Evolutionary conservation across 768 basidiomycete genomes (phyloP), one percentile per base, ranked within the genome.

Genomic region (Naganishia onofrii): DNA sequence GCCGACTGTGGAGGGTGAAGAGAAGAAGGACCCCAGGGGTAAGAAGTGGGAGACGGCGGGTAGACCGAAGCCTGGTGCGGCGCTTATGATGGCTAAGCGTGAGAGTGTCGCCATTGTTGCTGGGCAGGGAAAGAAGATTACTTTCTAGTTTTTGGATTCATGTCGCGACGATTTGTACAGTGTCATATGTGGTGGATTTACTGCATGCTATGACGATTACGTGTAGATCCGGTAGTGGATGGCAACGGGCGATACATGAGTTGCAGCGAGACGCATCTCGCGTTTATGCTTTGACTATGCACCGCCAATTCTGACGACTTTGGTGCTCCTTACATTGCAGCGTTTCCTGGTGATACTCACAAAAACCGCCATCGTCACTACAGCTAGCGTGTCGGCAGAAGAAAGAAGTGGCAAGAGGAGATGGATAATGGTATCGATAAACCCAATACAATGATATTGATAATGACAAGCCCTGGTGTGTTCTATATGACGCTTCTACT

Each of bases 71-170:
- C 82, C 83, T 5, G 83, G 83, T 58, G 82, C 83, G 26, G 83
- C 83, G 15, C 72, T 84, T 21, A 83, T 82, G 10, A 80, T 77
- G 75, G 83, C 83, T 26, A 82, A 83, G 75, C 68, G 83, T 34
- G 82, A 81, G 71, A 81, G 80, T 51, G 79, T 81, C 34, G 82
- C 77, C 10, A 84, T 84, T 57, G 82, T 83, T 0, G 75, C 78
- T 57, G 65, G 38, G 4, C 55, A 67, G 53, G 83, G 83, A 23
- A 73, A 76, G 71, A 84, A 83, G 81, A 81, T 81, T 46, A 77
- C 75, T 9, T 84, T 84, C 74, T 83, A 83, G 66, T 82, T 28
- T 55, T 32, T 31, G 29, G 23, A 31, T 19, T 34, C 34, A 36
- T 36, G 34, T 36, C 34, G n/a, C n/a, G 13, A 55, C 29, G 3